Evolutionary conservation across 306 rosid genomes (phyloP).

Genomic region (Cucumis melo): DNA sequence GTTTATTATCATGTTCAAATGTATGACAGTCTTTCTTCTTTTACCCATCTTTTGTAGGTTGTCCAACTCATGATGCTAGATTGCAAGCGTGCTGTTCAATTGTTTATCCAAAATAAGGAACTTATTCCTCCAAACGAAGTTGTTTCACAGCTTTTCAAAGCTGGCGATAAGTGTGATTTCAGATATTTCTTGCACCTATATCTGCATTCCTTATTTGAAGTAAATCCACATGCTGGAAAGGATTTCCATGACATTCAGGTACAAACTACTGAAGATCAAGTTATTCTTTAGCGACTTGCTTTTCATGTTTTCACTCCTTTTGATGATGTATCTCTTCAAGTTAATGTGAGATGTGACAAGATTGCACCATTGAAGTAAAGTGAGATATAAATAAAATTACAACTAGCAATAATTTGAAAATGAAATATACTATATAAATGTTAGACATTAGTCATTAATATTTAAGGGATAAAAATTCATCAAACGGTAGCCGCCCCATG

Average conservation of each 20-base stretch:
- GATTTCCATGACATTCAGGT: constrained; percentile 98
- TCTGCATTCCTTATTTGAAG: constrained; percentile 91
- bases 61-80: constrained; percentile 86
- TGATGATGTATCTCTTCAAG: not conserved
- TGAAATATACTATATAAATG: not conserved
- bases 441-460: not conserved
- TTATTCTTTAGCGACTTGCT: constrained; percentile 2
- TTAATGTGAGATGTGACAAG: not conserved
- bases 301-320: not conserved
- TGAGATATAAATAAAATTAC: not conserved
- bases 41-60: constrained; percentile 37
- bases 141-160: constrained; percentile 56
- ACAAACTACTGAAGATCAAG: constrained; percentile 6
- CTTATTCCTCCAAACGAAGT: constrained; percentile 60
- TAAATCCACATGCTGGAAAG: constrained; percentile 77
- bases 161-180: constrained; percentile 38
- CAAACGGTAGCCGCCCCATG: not conserved
- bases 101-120: constrained; percentile 65
- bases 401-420: not conserved
- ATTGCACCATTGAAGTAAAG: not conserved
- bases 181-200: constrained; percentile 67
- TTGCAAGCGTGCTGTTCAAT: constrained; percentile 79
- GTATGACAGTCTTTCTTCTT: not conserved
- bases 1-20: constrained; percentile 8
- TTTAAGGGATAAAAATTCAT: not conserved